phyloP scores from a whole-genome alignment of 441 rosid species.

The Syzygium malaccense region DNA sequence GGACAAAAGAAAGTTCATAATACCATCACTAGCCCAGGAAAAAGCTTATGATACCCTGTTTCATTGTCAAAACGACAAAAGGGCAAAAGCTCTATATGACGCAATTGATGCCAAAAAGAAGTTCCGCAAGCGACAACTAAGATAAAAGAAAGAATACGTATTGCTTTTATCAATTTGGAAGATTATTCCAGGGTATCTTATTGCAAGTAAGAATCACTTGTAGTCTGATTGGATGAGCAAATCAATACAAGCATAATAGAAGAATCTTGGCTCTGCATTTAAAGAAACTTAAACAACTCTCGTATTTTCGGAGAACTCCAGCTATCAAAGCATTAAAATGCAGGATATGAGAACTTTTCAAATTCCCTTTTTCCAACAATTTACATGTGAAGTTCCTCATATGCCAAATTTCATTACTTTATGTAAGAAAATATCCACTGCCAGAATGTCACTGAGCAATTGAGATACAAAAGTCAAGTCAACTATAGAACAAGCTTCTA shows the following conservation, averaged over 20 bases:
- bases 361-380: not conserved
- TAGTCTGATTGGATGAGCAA: not conserved
- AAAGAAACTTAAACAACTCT: not conserved
- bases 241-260: not conserved
- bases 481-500: not conserved
- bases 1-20: not conserved
- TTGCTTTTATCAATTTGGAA: not conserved
- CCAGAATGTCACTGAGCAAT: not conserved
- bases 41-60: not conserved
- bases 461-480: not conserved
- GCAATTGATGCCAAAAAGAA: not conserved
- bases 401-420: not conserved
- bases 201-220: not conserved
- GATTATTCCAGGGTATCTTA: not conserved
- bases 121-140: not conserved
- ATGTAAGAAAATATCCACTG: not conserved
- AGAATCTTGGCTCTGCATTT: not conserved
- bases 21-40: not conserved
- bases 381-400: not conserved
- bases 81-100: not conserved
- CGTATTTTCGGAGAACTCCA: not conserved
- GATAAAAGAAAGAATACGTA: not conserved
- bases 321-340: not conserved
- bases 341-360: not conserved
- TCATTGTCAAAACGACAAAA: not conserved